A percentile compares a stretch with the other conserved stretches of the same genome.
phyloP scores from a whole-genome alignment of 257 asterid species.

The Ligustrum vulgare region DNA sequence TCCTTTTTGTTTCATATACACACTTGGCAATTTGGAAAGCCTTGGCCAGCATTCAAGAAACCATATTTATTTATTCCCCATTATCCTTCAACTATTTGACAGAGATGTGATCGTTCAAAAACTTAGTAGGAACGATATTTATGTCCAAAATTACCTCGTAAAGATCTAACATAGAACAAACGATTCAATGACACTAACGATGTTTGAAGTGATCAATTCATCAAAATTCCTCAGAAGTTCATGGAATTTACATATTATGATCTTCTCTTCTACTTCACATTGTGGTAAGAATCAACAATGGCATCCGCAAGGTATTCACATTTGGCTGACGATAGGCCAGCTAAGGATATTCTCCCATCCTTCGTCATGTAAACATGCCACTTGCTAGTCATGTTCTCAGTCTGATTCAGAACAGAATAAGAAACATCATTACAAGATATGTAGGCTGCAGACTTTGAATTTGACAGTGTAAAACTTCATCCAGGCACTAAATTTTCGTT shows the following conservation, averaged over 20 bases:
- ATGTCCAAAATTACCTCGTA: background rate
- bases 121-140: background rate
- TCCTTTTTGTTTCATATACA: background rate
- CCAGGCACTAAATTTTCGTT: background rate
- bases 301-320: slow-evolving; percentile 98
- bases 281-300: slow-evolving; percentile 83
- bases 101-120: background rate
- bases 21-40: background rate
- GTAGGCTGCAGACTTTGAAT: background rate
- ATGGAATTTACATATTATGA: background rate
- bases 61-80: background rate
- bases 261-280: slow-evolving; percentile 38
- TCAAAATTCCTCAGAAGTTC: slow-evolving; percentile 7
- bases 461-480: background rate
- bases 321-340: slow-evolving; percentile 88
- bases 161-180: background rate
- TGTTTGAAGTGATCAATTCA: background rate
- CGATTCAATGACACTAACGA: background rate
- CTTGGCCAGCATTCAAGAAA: background rate
- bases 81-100: background rate
- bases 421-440: slow-evolving; percentile 15
- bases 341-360: slow-evolving; percentile 95
- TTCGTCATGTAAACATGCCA: slow-evolving; percentile 99
- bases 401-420: slow-evolving; percentile 39
- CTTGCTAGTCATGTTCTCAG: slow-evolving; percentile 84